Percentiles rank a stretch among this genome's conserved stretches.
phyloP scores from a whole-genome alignment of 139 green algal genomes.

The Chloropicon primus region DNA sequence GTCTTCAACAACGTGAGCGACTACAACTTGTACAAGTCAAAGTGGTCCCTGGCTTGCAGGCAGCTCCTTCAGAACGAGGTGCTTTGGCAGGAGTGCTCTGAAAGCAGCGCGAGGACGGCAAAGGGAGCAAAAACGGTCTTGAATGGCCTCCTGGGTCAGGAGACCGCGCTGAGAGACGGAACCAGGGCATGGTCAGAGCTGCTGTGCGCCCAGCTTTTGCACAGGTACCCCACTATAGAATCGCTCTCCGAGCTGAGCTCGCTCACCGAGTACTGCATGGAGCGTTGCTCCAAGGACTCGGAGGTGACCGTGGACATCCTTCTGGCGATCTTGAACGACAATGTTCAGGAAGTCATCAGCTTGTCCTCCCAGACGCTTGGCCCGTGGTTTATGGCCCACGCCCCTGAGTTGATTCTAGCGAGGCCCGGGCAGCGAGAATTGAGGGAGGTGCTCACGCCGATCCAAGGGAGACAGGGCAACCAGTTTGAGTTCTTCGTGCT shows the following conservation, averaged over 20 bases:
- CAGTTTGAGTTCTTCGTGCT: not conserved
- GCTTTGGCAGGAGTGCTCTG: not conserved
- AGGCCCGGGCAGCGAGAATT: not conserved
- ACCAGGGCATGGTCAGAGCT: not conserved
- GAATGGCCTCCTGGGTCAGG: not conserved
- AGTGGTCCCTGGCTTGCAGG: not conserved
- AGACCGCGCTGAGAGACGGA: not conserved
- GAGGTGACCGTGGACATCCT: not conserved
- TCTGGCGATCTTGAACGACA: not conserved
- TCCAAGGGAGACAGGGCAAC: not conserved
- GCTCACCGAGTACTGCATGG: not conserved
- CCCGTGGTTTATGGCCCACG: not conserved
- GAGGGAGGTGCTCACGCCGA: not conserved
- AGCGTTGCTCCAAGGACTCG: not conserved
- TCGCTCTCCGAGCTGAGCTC: not conserved
- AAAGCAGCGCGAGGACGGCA: not conserved
- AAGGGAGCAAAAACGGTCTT: not conserved
- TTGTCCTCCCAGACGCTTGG: not conserved
- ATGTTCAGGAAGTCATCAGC: not conserved
- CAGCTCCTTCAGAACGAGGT: not conserved
- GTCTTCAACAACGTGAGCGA: not conserved
- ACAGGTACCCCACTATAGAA: not conserved
- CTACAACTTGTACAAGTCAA: not conserved
- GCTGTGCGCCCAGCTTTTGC: not conserved
- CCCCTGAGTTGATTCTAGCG: not conserved